phyloP scores from a whole-genome alignment of 2,329 filamentous ascomycete species.

The Fusarium sp. region DNA sequence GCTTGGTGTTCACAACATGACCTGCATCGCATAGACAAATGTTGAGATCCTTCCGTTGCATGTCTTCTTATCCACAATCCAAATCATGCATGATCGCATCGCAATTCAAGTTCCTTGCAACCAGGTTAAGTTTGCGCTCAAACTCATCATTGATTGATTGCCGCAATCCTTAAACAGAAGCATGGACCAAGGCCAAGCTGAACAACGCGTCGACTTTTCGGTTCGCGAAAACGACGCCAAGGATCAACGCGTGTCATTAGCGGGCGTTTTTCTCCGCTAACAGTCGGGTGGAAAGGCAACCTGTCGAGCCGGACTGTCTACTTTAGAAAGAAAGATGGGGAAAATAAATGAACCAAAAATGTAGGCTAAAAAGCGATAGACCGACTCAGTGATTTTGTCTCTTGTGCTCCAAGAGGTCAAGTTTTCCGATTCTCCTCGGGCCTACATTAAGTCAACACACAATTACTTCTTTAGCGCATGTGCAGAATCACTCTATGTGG shows the following conservation, averaged over 20 bases:
- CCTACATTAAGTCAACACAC: neutral
- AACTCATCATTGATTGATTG: neutral
- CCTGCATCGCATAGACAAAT: slow-evolving; percentile 5
- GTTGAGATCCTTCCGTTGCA: neutral
- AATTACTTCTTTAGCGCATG: neutral
- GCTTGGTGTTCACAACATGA: neutral
- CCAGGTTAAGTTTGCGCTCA: neutral
- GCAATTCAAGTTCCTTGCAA: neutral
- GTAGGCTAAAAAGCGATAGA: no score
- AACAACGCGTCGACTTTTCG: slow-evolving; percentile 7
- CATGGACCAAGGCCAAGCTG: neutral
- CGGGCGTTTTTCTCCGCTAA: neutral
- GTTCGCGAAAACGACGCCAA: slow-evolving; percentile 28
- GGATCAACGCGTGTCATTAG: slow-evolving; percentile 12
- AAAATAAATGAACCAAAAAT: no score
- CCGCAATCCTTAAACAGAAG: neutral
- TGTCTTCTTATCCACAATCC: neutral
- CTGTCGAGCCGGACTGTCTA: no score
- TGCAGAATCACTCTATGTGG: neutral
- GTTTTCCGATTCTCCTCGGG: no score
- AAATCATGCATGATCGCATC: neutral
- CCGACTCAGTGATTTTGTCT: no score
- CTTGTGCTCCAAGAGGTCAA: no score
- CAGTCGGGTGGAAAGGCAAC: neutral
- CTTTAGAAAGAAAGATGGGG: no score